Percentiles rank a stretch among this genome's conserved stretches.
These are phyloP conservation scores for Cephalotrichum gorgonifer DNA, from an alignment of 2,329 filamentous ascomycete genomes.

Conservation along the genomic window DNA sequence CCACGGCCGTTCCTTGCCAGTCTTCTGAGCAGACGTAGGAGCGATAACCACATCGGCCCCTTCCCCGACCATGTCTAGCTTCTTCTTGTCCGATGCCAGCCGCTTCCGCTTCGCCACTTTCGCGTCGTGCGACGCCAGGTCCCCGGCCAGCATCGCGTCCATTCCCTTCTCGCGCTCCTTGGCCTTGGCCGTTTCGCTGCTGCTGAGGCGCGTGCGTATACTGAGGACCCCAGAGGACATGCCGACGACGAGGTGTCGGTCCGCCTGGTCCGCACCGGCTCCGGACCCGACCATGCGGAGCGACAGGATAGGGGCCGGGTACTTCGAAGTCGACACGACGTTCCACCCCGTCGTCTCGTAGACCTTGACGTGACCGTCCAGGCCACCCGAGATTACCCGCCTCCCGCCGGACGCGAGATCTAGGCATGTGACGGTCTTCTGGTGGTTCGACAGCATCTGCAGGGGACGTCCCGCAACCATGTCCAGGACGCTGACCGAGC, in stretches of 20 bases:
- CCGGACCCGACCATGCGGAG: slow-evolving; percentile 56
- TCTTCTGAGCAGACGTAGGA: slow-evolving; percentile 37
- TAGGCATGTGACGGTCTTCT: slow-evolving; percentile 91
- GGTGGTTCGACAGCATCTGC: slow-evolving; percentile 82
- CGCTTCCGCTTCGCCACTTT: slow-evolving; percentile 60
- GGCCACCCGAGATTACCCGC: slow-evolving; percentile 73
- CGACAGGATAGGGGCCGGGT: slow-evolving; percentile 80
- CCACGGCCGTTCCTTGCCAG: slow-evolving; percentile 61
- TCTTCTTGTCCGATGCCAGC: slow-evolving; percentile 29
- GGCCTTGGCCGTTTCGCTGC: slow-evolving; percentile 67
- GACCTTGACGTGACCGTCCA: slow-evolving; percentile 95
- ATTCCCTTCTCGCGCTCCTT: slow-evolving; percentile 74
- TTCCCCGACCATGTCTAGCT: slow-evolving; percentile 75
- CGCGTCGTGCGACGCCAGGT: slow-evolving; percentile 67
- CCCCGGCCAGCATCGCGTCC: slow-evolving; percentile 69
- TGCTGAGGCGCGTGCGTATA: slow-evolving; percentile 78
- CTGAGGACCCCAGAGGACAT: slow-evolving; percentile 92
- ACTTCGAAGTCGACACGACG: slow-evolving; percentile 89
- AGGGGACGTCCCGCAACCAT: slow-evolving; percentile 83
- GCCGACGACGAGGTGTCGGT: slow-evolving; percentile 89
- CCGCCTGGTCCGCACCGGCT: slow-evolving; percentile 43
- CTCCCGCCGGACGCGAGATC: slow-evolving; percentile 70
- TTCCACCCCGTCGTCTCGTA: slow-evolving; percentile 95
- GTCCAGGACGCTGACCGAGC: slow-evolving; percentile 82
- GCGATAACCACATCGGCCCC: slow-evolving; percentile 83